Percentiles rank a stretch among this genome's conserved stretches.
Evolutionary conservation across 176 grass and related monocot genomes (phyloP).

Genomic region (Puya raimondii): DNA sequence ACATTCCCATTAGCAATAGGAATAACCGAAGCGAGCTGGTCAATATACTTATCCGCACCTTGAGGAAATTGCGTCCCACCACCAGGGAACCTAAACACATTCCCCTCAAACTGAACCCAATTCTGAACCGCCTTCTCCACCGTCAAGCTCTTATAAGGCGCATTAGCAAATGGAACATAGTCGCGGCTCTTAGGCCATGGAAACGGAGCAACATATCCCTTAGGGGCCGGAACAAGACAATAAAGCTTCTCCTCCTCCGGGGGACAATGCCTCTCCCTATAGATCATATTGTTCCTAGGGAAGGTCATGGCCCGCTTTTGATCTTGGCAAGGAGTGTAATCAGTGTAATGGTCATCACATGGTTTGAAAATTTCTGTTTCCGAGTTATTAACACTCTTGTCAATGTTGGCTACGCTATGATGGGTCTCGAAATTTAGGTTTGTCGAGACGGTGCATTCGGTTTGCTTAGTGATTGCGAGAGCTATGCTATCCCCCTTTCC

Average conservation of each 20-base stretch:
- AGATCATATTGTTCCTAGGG: slow-evolving; percentile 69
- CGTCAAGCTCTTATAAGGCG: slow-evolving; percentile 88
- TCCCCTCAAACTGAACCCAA: slow-evolving; percentile 77
- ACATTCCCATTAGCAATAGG: slow-evolving; percentile 56
- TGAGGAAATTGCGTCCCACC: slow-evolving; percentile 84
- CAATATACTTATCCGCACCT: slow-evolving; percentile 78
- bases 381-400: slow-evolving; percentile 1
- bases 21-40: slow-evolving; percentile 56
- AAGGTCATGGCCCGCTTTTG: slow-evolving; percentile 82
- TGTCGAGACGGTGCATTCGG: slow-evolving; percentile 17
- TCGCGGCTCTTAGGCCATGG: slow-evolving; percentile 86
- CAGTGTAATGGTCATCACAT: slow-evolving; percentile 47
- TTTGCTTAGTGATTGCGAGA: slow-evolving; percentile 28
- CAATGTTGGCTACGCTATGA: slow-evolving; percentile 17
- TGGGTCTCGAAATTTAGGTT: slow-evolving; percentile 59
- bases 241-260: slow-evolving; percentile 48
- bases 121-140: slow-evolving; percentile 97
- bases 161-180: slow-evolving; percentile 76
- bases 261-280: slow-evolving; percentile 88
- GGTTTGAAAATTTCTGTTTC: slow-evolving; percentile 26
- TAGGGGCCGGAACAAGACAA: slow-evolving; percentile 65
- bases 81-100: slow-evolving; percentile 68
- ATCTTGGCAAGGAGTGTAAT: slow-evolving; percentile 92
- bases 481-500: slow-evolving; percentile 75
- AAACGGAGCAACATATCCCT: slow-evolving; percentile 71